Evolutionary conservation across 331 rosid species (phyloP).

Genomic region (Spiraea crenata): DNA sequence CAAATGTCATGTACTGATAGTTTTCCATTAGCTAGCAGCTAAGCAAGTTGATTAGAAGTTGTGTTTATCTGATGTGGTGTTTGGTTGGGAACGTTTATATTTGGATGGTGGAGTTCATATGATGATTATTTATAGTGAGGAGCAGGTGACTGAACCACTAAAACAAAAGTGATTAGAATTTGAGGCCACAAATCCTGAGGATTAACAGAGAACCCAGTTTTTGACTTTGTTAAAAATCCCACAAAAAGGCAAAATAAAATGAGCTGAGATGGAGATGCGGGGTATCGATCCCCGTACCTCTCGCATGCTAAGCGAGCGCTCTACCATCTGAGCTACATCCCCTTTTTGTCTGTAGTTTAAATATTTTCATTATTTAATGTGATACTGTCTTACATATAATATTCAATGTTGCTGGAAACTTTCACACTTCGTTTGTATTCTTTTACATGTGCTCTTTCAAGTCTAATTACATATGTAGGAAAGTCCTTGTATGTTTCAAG

Average conservation of each 20-base stretch:
- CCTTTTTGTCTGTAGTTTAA: not conserved
- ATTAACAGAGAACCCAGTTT: not conserved
- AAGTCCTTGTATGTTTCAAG: not conserved
- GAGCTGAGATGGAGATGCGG: conserved; percentile 59
- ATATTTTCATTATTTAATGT: not conserved
- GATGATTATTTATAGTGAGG: not conserved
- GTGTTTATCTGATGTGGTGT: too few relatives aligned
- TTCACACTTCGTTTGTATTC: too few relatives aligned
- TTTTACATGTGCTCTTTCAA: too few relatives aligned
- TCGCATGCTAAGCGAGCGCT: conserved; percentile 99
- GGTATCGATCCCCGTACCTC: conserved; percentile 96
- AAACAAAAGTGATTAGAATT: too few relatives aligned
- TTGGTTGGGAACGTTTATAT: not conserved
- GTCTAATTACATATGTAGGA: too few relatives aligned
- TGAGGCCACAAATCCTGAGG: too few relatives aligned
- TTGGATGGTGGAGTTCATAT: not conserved
- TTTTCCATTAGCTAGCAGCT: too few relatives aligned
- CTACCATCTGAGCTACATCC: conserved; percentile 99
- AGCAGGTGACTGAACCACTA: not conserved
- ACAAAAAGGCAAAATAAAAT: not conserved
- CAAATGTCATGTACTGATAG: too few relatives aligned
- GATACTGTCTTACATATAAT: too few relatives aligned
- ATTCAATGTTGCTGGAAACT: too few relatives aligned
- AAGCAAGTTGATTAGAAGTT: too few relatives aligned
- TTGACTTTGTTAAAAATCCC: not conserved